Conservation (phyloP, 2,329 filamentous ascomycete genomes). For the Colletotrichum tropicale region DNA sequence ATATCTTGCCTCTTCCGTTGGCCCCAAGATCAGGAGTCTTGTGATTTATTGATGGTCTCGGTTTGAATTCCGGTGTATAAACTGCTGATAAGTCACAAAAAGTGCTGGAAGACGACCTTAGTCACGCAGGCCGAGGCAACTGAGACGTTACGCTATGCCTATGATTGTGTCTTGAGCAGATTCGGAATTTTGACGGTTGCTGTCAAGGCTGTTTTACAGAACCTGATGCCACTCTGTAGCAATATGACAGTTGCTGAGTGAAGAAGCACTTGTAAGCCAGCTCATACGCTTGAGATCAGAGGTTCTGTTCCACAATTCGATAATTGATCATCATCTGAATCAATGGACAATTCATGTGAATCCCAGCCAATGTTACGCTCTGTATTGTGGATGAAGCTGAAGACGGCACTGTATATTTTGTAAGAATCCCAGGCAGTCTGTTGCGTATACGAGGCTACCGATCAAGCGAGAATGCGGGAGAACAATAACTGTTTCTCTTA, state of each 20-base stretch:
- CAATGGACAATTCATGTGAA: background rate
- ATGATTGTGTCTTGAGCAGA: background rate
- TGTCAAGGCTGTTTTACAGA: background rate
- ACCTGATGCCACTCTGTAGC: background rate
- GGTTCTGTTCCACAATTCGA: background rate
- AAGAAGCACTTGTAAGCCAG: background rate
- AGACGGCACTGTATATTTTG: background rate
- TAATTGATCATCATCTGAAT: background rate
- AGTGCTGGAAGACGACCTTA: background rate
- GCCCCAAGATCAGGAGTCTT: background rate
- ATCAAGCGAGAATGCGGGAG: background rate
- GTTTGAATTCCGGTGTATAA: background rate
- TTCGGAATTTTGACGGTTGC: background rate
- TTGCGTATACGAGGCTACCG: background rate
- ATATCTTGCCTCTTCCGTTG: background rate
- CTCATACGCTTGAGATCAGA: background rate
- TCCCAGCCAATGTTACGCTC: background rate
- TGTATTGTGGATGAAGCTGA: background rate
- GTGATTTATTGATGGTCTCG: background rate
- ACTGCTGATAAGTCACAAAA: background rate
- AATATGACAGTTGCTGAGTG: background rate
- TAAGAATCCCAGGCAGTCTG: accelerated
- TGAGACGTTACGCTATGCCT: background rate
- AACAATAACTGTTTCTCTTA: background rate
- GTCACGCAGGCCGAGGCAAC: background rate